These are phyloP conservation scores for Orbilia ellipsospora DNA, from an alignment of 2,329 filamentous ascomycete genomes.

Conservation along the genomic window DNA sequence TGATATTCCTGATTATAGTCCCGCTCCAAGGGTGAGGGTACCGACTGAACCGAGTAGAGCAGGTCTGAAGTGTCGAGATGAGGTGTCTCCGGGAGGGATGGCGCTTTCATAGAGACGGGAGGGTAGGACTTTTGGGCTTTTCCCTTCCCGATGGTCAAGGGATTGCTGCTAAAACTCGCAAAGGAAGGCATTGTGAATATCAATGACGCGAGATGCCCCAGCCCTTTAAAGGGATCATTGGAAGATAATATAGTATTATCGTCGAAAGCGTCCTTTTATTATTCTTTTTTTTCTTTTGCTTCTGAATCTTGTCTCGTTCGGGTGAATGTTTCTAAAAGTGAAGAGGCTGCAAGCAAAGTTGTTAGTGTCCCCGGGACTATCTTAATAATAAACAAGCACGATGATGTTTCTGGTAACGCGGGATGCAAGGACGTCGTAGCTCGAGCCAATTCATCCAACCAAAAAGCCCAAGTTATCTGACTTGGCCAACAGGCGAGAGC, in stretches of 20 bases:
- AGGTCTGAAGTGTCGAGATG: constrained; percentile 54
- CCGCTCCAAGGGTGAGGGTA: constrained; percentile 37
- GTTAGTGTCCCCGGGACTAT: constrained; percentile 24
- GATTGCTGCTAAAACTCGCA: constrained; percentile 52
- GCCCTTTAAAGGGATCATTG: constrained; percentile 51
- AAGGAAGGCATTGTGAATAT: constrained; percentile 52
- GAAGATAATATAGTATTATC: constrained; percentile 7
- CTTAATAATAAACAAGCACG: constrained; percentile 7
- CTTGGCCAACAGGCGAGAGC: constrained; percentile 1
- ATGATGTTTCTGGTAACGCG: constrained; percentile 49
- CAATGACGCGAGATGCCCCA: constrained; percentile 45
- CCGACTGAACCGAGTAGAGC: constrained; percentile 51
- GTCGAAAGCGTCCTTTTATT: neutral
- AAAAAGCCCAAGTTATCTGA: constrained; percentile 4
- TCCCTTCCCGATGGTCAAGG: constrained; percentile 42
- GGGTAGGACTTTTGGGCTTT: constrained; percentile 50
- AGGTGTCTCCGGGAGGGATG: constrained; percentile 49
- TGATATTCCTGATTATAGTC: constrained; percentile 6
- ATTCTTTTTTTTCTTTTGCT: neutral
- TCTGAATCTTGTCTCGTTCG: neutral
- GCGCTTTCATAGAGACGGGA: constrained; percentile 53
- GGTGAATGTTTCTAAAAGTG: constrained; percentile 19
- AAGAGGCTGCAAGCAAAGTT: constrained; percentile 16
- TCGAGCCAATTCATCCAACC: neutral
- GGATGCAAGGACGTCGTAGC: constrained; percentile 43